Conservation (phyloP, 2,329 filamentous ascomycete species). For the Pseudogymnoascus destructans region DNA sequence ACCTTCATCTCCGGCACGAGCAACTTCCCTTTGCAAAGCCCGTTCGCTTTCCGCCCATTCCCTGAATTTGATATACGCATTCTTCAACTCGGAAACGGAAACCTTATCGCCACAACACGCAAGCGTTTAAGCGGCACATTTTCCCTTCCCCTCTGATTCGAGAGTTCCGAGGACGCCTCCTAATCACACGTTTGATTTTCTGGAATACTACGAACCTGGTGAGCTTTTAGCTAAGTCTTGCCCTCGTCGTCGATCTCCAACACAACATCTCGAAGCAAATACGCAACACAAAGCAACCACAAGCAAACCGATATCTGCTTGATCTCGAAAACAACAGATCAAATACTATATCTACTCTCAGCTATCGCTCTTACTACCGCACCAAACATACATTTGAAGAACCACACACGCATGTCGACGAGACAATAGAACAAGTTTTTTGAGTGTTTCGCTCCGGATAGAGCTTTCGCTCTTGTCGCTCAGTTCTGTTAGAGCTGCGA, state of each 20-base stretch:
- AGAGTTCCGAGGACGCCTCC: neutral
- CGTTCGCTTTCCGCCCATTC: neutral
- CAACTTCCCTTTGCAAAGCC: neutral
- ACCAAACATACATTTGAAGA: neutral
- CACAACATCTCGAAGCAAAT: slow-evolving; percentile 9
- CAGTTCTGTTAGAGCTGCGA: slow-evolving; percentile 12
- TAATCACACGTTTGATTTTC: neutral
- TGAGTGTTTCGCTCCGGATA: slow-evolving; percentile 10
- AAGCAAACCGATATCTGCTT: slow-evolving; percentile 2
- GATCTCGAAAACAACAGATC: neutral
- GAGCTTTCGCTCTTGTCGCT: slow-evolving; percentile 16
- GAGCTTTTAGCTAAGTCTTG: slow-evolving; percentile 17
- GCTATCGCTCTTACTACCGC: neutral
- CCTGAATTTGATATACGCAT: neutral
- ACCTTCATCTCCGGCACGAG: neutral
- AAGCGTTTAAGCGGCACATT: neutral
- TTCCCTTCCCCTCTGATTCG: neutral
- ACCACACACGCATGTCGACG: slow-evolving; percentile 11
- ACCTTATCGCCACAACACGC: neutral
- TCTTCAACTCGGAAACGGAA: neutral
- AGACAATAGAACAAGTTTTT: slow-evolving; percentile 9
- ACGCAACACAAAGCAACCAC: neutral
- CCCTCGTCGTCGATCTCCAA: slow-evolving; percentile 4
- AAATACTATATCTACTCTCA: neutral
- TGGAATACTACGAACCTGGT: slow-evolving; percentile 8